A percentile compares a stretch with the other conserved stretches of the same genome.
These are phyloP conservation scores for Vachellia pachyceras DNA, from an alignment of 306 rosid genomes.

Conservation along the genomic window DNA sequence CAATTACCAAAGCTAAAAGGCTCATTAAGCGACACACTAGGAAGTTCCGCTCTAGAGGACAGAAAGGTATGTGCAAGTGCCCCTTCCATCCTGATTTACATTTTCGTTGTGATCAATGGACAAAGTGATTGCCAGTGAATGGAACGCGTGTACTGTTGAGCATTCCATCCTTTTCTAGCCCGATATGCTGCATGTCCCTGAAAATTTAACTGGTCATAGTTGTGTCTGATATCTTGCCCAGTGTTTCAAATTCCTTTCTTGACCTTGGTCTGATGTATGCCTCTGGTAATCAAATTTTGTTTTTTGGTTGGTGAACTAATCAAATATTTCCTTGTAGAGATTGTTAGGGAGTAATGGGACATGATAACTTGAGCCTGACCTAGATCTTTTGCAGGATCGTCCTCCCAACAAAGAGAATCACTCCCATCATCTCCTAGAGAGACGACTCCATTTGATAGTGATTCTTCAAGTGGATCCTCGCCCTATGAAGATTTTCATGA, in stretches of 20 bases:
- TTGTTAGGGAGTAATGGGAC: neutral
- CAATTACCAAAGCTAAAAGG: conserved; percentile 85
- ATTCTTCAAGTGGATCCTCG: conserved; percentile 88
- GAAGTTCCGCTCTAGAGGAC: conserved; percentile 86
- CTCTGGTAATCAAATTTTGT: conserved; percentile 16
- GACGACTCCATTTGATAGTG: conserved; percentile 77
- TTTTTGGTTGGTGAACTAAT: neutral
- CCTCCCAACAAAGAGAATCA: conserved; percentile 86
- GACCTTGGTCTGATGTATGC: conserved; percentile 8
- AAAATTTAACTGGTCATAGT: conserved; percentile 8
- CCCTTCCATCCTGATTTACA: conserved; percentile 18
- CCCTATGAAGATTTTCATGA: conserved; percentile 91
- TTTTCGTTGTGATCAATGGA: conserved; percentile 24
- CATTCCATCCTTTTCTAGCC: neutral
- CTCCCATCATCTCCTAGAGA: conserved; percentile 88
- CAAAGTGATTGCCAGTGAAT: neutral
- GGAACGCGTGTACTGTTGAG: neutral
- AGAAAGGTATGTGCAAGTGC: conserved; percentile 66
- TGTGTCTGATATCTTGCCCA: neutral
- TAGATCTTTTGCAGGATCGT: conserved; percentile 62
- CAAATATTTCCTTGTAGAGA: conserved; percentile 8
- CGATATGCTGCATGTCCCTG: neutral
- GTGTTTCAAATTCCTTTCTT: conserved; percentile 8
- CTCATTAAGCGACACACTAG: conserved; percentile 94
- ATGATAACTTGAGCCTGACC: conserved; percentile 43